Conservation (phyloP, 306 rosid genomes). For the Bauhinia variegata region DNA sequence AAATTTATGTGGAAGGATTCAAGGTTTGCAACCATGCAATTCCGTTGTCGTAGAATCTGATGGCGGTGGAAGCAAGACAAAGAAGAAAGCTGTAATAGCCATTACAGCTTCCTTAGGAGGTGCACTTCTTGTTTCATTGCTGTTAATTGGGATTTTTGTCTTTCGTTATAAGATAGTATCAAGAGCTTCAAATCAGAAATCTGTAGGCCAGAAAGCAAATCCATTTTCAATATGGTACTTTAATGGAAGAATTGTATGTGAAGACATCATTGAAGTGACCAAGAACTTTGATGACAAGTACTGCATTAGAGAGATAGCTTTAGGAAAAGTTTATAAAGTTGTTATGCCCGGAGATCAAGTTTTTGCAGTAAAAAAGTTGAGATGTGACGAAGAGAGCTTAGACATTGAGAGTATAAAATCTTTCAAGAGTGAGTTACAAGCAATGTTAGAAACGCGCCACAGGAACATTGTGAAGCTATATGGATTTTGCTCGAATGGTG, state of each 20-base stretch:
- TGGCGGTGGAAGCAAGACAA: too few species aligned
- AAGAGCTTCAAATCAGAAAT: neutral
- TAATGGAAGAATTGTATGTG: constrained; percentile 46
- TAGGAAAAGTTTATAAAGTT: constrained; percentile 49
- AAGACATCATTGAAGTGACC: constrained; percentile 49
- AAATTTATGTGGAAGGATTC: constrained; percentile 42
- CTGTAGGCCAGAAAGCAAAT: neutral
- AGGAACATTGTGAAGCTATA: constrained; percentile 55
- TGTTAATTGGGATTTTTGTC: constrained; percentile 17
- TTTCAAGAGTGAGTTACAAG: constrained; percentile 43
- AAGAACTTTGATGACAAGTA: constrained; percentile 39
- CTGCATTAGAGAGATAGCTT: constrained; percentile 50
- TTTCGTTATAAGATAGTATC: constrained; percentile 23
- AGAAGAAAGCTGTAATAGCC: constrained; percentile 9
- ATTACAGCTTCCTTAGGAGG: constrained; percentile 44
- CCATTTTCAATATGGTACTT: constrained; percentile 52
- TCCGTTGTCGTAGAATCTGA: neutral
- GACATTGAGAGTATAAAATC: constrained; percentile 37
- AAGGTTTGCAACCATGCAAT: constrained; percentile 41
- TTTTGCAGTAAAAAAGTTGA: constrained; percentile 53
- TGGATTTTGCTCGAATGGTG: constrained; percentile 51
- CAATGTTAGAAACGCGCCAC: constrained; percentile 48
- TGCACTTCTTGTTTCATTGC: constrained; percentile 30
- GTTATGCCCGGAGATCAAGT: constrained; percentile 46
- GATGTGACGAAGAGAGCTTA: constrained; percentile 41